These are phyloP conservation scores for Calonectria crousiana DNA, from an alignment of 2,329 filamentous ascomycete species.

Conservation along the genomic window DNA sequence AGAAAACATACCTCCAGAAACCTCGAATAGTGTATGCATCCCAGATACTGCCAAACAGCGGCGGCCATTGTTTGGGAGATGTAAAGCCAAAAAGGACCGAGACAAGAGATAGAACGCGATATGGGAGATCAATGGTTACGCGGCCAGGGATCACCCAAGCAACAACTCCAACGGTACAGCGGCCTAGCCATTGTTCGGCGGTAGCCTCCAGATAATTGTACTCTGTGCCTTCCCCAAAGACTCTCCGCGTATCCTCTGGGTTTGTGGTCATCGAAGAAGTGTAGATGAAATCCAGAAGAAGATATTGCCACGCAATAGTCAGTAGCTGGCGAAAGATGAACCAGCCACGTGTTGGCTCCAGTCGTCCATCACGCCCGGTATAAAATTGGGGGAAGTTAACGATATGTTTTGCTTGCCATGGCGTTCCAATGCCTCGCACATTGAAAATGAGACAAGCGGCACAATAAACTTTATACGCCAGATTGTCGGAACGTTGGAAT, in stretches of 20 bases:
- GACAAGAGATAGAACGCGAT: constrained; percentile 12
- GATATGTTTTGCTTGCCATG: constrained; percentile 11
- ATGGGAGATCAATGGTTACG: constrained; percentile 10
- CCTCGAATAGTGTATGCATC: constrained; percentile 30
- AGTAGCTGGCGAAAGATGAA: constrained; percentile 16
- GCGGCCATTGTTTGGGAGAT: constrained; percentile 23
- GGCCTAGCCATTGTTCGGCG: constrained; percentile 26
- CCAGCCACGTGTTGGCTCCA: not conserved
- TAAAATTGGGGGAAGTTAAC: constrained; percentile 14
- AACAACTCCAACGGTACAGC: constrained; percentile 4
- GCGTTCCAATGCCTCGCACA: constrained; percentile 17
- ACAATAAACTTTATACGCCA: not conserved
- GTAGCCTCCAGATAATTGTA: constrained; percentile 23
- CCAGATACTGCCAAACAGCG: constrained; percentile 27
- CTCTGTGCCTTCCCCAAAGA: constrained; percentile 25
- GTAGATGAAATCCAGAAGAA: constrained; percentile 16
- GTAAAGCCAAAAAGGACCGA: not conserved
- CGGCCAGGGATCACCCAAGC: constrained; percentile 14
- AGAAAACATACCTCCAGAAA: constrained; percentile 26
- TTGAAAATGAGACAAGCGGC: constrained; percentile 14
- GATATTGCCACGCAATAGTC: constrained; percentile 19
- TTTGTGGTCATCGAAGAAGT: not conserved
- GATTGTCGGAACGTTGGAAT: not conserved
- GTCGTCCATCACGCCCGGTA: not conserved
- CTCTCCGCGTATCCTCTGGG: constrained; percentile 3